Conservation (phyloP, 78 protist species). For the Diacronema lutheri region DNA sequence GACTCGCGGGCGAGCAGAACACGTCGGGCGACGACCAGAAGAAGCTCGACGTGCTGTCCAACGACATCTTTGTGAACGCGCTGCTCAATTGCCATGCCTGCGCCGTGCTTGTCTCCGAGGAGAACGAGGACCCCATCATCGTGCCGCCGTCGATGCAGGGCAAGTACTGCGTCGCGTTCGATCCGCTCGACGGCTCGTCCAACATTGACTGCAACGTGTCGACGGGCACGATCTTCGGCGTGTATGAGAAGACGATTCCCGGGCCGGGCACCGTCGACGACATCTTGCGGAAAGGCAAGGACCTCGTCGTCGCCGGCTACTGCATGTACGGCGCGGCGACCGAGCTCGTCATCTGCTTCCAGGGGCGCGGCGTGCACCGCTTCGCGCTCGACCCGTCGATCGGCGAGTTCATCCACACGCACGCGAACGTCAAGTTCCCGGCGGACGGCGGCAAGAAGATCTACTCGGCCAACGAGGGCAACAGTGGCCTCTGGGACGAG, state of each 20-base stretch:
- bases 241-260: conserved; percentile 36
- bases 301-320: conserved; percentile 68
- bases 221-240: conserved; percentile 73
- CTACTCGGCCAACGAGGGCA: conserved; percentile 90
- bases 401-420: conserved; percentile 75
- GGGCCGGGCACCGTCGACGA: conserved; percentile 16
- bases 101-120: conserved; percentile 62
- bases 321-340: conserved; percentile 73
- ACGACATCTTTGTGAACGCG: conserved; percentile 42
- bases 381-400: conserved; percentile 63
- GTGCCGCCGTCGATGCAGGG: conserved; percentile 24
- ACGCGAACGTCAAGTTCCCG: conserved; percentile 17
- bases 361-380: not conserved
- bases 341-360: conserved; percentile 44
- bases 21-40: conserved; percentile 60
- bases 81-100: conserved; percentile 14
- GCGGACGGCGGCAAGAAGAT: conserved; percentile 37
- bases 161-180: conserved; percentile 64
- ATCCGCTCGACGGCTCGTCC: conserved; percentile 79
- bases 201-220: conserved; percentile 74
- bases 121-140: conserved; percentile 50
- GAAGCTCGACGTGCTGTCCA: conserved; percentile 70
- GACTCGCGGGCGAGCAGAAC: conserved; percentile 20
- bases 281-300: conserved; percentile 62
- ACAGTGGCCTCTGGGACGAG: conserved; percentile 66